Conservation (phyloP, 805 yeast genomes). For the Candida gorgasii region DNA sequence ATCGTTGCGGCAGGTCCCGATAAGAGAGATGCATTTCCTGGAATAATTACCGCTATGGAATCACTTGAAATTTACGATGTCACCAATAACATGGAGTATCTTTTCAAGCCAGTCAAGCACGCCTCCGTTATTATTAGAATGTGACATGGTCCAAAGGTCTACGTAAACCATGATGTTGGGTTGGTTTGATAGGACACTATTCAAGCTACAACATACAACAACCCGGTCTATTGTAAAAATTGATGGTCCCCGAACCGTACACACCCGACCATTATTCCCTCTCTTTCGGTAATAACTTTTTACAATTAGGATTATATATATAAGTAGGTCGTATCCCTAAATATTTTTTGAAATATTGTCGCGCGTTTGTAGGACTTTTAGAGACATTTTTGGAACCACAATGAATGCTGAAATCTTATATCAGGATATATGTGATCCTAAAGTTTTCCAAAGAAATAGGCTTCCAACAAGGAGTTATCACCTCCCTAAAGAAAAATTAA, state of each 20-base stretch:
- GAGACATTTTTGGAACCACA: neutral
- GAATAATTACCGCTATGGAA: slow-evolving; percentile 28
- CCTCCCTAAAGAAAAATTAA: slow-evolving; percentile 13
- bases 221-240: slow-evolving; percentile 18
- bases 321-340: neutral
- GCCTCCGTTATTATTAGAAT: slow-evolving; percentile 15
- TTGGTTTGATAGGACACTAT: slow-evolving; percentile 23
- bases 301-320: slow-evolving; percentile 22
- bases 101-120: slow-evolving; percentile 18
- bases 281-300: slow-evolving; percentile 25
- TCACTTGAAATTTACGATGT: slow-evolving; percentile 22
- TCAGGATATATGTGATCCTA: slow-evolving; percentile 2
- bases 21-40: slow-evolving; percentile 27
- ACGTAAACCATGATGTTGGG: too few species aligned
- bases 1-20: slow-evolving; percentile 27
- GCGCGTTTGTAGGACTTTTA: neutral
- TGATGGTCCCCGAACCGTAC: slow-evolving; percentile 27
- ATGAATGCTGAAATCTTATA: neutral
- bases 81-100: slow-evolving; percentile 16
- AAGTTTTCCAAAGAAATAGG: slow-evolving; percentile 10
- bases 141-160: neutral
- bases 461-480: slow-evolving; percentile 17
- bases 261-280: slow-evolving; percentile 32
- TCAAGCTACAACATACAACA: slow-evolving; percentile 25
- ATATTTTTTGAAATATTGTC: neutral